Evolutionary conservation across 371 early-diverging fungal genomes (phyloP), one percentile per base, ranked within the genome.

Genomic region (Circinella minor): DNA sequence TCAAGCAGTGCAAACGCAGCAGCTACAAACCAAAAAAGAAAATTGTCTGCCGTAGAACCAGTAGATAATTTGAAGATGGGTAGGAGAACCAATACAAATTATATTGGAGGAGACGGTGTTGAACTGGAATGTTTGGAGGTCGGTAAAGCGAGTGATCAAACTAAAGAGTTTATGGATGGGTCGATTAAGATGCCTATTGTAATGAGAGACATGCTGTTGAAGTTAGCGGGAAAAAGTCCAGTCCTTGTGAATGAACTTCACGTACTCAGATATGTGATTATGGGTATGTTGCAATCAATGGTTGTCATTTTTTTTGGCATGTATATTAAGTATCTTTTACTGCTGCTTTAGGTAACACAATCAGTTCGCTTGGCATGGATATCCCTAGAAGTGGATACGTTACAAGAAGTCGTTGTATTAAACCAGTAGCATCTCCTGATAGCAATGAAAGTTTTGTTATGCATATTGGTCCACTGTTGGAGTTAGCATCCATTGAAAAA

Each of bases 181-280:
- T 8, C 14, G 46, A 49, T 71, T 15, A 68, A 71, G 59, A 55
- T 71, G 68, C 64, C 68, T 4, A 20, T 63, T n/a, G 60, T 63
- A 14, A 55, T 67, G 68, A 51, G 48, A 17, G 72, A 67, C 39
- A 71, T 67, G 72, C 43, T 69, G 48, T 55, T 71, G 37, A 55
- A 38, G 4, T 57, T 71, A 7, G 60, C 39, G 4, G 18, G 46
- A 5, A 20, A 4, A 13, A 43, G 47, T 17, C 48, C 60, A 15
- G 8, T 15, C 11, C 18, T 49, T 4, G 15, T 68, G 8, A 10
- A n/a, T 5, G 60, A 67, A 3, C 20, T 47, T 0, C 72, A 67
- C 27, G 18, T 62, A 20, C 7, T 62, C 8, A 62, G 68, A 18
- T 68, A 62, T 47, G 36, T 15, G 1, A 68, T 61, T 10, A 61